Conservation (phyloP, 306 rosid genomes). For the Vigna nakashimae region DNA sequence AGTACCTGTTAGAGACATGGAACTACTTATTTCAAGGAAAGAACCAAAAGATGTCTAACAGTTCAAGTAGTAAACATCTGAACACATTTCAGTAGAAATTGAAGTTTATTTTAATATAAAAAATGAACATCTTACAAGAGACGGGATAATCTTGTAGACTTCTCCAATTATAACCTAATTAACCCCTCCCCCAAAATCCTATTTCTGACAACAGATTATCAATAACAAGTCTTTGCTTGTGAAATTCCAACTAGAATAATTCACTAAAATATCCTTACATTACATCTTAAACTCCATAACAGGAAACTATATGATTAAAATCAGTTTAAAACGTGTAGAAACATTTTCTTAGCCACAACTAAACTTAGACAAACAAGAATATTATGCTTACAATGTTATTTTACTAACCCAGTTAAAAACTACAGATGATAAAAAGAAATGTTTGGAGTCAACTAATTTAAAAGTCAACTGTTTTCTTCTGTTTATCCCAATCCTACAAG, state of each 20-base stretch:
- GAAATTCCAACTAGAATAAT: background rate
- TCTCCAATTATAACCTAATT: background rate
- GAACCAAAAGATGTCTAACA: conserved; percentile 10
- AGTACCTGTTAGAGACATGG: conserved; percentile 66
- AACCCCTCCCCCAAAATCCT: conserved; percentile 32
- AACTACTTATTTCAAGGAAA: conserved; percentile 42
- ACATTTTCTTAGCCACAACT: background rate
- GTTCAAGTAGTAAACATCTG: background rate
- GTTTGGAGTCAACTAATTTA: background rate
- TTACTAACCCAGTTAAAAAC: background rate
- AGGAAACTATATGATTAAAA: background rate
- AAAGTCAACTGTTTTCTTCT: background rate
- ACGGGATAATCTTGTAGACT: background rate
- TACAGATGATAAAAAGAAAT: background rate
- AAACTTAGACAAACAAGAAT: conserved; percentile 3
- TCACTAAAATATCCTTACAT: background rate
- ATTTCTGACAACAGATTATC: conserved; percentile 8
- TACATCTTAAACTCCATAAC: conserved; percentile 7
- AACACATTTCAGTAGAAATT: background rate
- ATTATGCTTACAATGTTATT: background rate
- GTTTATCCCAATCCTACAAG: background rate
- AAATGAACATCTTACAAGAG: background rate
- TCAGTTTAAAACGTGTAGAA: background rate
- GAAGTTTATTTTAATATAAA: too few relatives aligned
- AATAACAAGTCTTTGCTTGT: conserved; percentile 15